These are phyloP conservation scores for Blastobotrys robertii DNA, from an alignment of 805 yeast species.

Conservation along the genomic window DNA sequence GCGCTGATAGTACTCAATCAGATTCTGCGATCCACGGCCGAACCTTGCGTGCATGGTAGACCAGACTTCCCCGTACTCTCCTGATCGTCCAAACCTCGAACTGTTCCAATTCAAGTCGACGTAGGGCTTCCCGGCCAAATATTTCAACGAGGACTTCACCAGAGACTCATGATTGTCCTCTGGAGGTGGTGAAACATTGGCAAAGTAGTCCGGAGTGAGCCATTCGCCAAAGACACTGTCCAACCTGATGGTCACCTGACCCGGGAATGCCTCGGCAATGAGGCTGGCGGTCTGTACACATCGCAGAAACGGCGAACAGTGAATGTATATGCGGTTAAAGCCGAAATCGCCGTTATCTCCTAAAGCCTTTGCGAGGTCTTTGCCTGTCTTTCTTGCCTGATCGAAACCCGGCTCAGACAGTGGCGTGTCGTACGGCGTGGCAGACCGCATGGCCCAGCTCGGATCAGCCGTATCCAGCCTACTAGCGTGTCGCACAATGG, in stretches of 20 bases:
- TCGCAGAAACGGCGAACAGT: constrained; percentile 30
- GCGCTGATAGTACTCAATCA: constrained; percentile 16
- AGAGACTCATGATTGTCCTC: constrained; percentile 26
- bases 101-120: constrained; percentile 21
- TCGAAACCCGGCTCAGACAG: constrained; percentile 23
- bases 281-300: constrained; percentile 29
- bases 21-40: constrained; percentile 18
- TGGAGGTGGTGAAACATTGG: constrained; percentile 28
- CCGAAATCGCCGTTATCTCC: constrained; percentile 8
- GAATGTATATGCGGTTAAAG: constrained; percentile 13
- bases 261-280: constrained; percentile 17
- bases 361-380: constrained; percentile 6
- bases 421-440: constrained; percentile 32
- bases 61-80: constrained; percentile 31
- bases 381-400: constrained; percentile 23
- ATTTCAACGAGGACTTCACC: constrained; percentile 15
- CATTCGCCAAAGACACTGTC: constrained; percentile 31
- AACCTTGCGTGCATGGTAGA: constrained; percentile 27
- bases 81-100: constrained; percentile 21
- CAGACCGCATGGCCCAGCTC: constrained; percentile 24
- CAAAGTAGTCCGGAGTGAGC: constrained; percentile 30
- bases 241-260: constrained; percentile 14
- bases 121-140: constrained; percentile 4
- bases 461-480: constrained; percentile 26
- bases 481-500: constrained; percentile 28